A percentile compares a stretch with the other conserved stretches of the same genome.
phyloP scores from a whole-genome alignment of 495 filamentous ascomycete species.

The Bathelium albidoporum region DNA sequence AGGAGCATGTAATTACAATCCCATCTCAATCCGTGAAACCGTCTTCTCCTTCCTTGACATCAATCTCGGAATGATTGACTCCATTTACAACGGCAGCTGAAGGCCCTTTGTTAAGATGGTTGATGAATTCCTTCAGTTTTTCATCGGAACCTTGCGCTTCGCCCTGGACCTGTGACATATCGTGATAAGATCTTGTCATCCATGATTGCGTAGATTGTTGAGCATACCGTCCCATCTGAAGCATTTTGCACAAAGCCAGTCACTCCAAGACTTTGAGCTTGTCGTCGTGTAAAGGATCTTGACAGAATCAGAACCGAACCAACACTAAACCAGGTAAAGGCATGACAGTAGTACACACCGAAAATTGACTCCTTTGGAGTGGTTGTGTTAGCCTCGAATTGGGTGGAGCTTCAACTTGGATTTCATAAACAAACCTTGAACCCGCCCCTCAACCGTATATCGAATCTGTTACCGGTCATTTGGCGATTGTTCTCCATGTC shows the following conservation, averaged over 20 bases:
- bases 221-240: slow-evolving; percentile 53
- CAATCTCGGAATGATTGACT: slow-evolving; percentile 57
- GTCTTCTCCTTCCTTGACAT: slow-evolving; percentile 49
- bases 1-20: no score
- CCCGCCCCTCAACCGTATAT: slow-evolving; percentile 29
- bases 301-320: not conserved
- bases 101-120: slow-evolving; percentile 68
- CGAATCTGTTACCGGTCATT: slow-evolving; percentile 19
- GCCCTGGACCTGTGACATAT: slow-evolving; percentile 59
- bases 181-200: not conserved
- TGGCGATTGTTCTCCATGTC: not conserved
- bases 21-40: slow-evolving; percentile 39
- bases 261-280: slow-evolving; percentile 52
- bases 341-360: slow-evolving; percentile 38
- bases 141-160: slow-evolving; percentile 71
- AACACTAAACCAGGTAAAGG: not conserved
- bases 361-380: slow-evolving; percentile 56
- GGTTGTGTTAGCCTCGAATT: not conserved
- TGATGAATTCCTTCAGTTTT: slow-evolving; percentile 55
- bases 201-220: not conserved
- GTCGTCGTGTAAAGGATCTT: slow-evolving; percentile 61
- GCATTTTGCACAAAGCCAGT: slow-evolving; percentile 78
- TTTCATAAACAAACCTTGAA: slow-evolving; percentile 22
- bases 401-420: not conserved
- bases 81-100: slow-evolving; percentile 54